Evolutionary conservation across 2,329 filamentous ascomycete genomes (phyloP).

Genomic region (Colletotrichum sp.): DNA sequence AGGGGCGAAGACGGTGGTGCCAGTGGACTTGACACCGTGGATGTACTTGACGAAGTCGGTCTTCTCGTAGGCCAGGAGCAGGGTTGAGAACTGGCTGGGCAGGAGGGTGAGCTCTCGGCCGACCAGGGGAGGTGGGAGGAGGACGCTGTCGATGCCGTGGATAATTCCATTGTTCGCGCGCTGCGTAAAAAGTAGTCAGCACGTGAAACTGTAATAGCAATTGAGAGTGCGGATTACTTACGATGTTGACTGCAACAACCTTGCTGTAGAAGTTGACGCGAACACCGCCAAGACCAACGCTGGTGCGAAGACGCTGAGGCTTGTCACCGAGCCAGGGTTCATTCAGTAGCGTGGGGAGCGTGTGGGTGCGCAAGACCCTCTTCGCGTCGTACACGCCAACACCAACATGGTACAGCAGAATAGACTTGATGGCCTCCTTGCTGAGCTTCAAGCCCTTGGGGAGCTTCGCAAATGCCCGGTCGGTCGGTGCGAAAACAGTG

Average conservation of each 20-base stretch:
- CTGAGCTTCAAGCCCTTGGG: constrained; percentile 63
- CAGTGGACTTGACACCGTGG: constrained; percentile 58
- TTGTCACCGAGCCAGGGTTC: constrained; percentile 65
- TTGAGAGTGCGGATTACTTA: constrained; percentile 33
- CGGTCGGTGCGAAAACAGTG: constrained; percentile 81
- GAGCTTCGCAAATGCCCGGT: constrained; percentile 74
- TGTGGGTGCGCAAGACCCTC: constrained; percentile 72
- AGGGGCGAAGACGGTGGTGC: constrained; percentile 82
- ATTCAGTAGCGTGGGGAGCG: constrained; percentile 72
- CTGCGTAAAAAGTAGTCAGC: constrained; percentile 24
- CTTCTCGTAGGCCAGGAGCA: constrained; percentile 75
- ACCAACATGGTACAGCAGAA: constrained; percentile 79
- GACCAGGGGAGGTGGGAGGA: constrained; percentile 76
- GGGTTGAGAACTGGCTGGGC: constrained; percentile 78
- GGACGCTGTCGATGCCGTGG: constrained; percentile 75
- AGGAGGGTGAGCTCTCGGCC: constrained; percentile 64
- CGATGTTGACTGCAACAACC: constrained; percentile 73
- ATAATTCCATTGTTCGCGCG: constrained; percentile 80
- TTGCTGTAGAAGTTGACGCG: constrained; percentile 79
- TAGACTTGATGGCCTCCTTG: constrained; percentile 71
- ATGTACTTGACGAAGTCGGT: constrained; percentile 71
- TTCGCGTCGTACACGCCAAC: constrained; percentile 69
- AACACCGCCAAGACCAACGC: constrained; percentile 66
- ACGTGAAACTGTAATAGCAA: background rate
- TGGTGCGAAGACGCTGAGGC: constrained; percentile 75